A percentile compares a stretch with the other conserved stretches of the same genome.
phyloP scores from a whole-genome alignment of 176 grass and related monocot species.

The Oryza rufipogon region DNA sequence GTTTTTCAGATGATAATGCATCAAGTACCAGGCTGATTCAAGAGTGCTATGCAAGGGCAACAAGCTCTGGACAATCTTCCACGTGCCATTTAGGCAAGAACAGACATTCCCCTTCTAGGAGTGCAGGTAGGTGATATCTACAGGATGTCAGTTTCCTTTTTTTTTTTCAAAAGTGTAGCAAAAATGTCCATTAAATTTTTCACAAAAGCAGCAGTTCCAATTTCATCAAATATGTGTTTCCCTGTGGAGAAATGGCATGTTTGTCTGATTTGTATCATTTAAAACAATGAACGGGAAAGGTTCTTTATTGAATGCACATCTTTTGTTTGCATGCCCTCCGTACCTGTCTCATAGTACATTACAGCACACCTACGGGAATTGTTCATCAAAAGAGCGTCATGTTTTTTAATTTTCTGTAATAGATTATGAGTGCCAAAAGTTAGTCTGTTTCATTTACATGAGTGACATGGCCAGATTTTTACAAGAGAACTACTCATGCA shows the following conservation, averaged over 20 bases:
- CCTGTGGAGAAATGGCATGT: not conserved
- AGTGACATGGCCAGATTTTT: slow-evolving; percentile 50
- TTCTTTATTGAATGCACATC: not conserved
- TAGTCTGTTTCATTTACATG: slow-evolving; percentile 44
- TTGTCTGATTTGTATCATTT: not conserved
- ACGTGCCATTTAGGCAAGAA: slow-evolving; percentile 28
- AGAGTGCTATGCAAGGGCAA: slow-evolving; percentile 17
- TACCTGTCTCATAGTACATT: not conserved
- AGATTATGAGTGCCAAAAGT: slow-evolving; percentile 31
- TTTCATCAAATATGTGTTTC: slow-evolving; percentile 17
- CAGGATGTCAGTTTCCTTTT: slow-evolving; percentile 14
- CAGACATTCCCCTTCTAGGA: slow-evolving; percentile 37
- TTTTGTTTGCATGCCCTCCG: slow-evolving; percentile 6
- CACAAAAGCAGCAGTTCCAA: not conserved
- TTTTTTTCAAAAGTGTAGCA: slow-evolving; percentile 4
- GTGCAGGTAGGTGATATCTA: slow-evolving; percentile 32
- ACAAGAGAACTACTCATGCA: slow-evolving; percentile 59
- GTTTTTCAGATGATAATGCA: slow-evolving; percentile 22
- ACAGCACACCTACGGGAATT: not conserved
- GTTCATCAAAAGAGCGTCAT: not conserved
- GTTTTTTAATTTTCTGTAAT: not conserved
- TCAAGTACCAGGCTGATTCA: not conserved
- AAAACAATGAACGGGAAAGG: not conserved
- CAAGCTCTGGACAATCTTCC: slow-evolving; percentile 26
- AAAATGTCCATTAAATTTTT: slow-evolving; percentile 15